A percentile compares a stretch with the other conserved stretches of the same genome.
Conservation (phyloP, 2,329 filamentous ascomycete species). For the Cladosporium cucumerinum region DNA sequence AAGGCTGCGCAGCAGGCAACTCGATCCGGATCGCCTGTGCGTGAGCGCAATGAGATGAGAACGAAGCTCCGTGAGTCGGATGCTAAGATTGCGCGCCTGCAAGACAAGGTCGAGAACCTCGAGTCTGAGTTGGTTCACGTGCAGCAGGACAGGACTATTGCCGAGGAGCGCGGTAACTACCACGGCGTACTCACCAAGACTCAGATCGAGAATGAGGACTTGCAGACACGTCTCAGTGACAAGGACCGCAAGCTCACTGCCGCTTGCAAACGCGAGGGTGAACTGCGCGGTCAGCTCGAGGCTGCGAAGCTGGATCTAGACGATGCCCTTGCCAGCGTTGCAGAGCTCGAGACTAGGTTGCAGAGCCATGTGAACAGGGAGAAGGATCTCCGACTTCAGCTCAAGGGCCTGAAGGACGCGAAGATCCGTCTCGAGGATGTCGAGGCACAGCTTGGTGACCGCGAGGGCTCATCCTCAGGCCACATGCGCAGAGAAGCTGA, state of each 20-base stretch:
- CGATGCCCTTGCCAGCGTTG: constrained; percentile 57
- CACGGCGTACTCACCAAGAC: constrained; percentile 60
- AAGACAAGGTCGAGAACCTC: constrained; percentile 54
- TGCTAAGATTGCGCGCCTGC: constrained; percentile 40
- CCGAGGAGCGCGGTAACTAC: constrained; percentile 58
- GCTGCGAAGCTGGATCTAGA: constrained; percentile 46
- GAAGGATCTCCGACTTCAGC: constrained; percentile 37
- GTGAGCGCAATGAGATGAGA: constrained; percentile 35
- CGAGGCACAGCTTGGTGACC: constrained; percentile 48
- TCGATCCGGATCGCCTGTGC: constrained; percentile 32
- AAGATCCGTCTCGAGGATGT: constrained; percentile 34
- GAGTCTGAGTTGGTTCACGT: constrained; percentile 57
- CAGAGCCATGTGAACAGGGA: constrained; percentile 32
- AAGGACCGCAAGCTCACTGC: constrained; percentile 63
- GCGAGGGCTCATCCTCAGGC: constrained; percentile 34
- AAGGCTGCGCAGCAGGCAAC: constrained; percentile 42
- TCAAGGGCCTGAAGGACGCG: constrained; percentile 32
- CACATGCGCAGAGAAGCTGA: constrained; percentile 39
- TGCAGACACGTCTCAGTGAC: constrained; percentile 70
- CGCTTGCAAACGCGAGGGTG: constrained; percentile 55
- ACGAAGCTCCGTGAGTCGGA: constrained; percentile 36
- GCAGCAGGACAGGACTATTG: constrained; percentile 49
- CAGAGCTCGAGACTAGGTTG: constrained; percentile 31
- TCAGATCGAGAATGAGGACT: constrained; percentile 50
- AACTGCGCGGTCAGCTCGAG: constrained; percentile 65